phyloP scores from a whole-genome alignment of 306 rosid species.

The Malus sieversii region DNA sequence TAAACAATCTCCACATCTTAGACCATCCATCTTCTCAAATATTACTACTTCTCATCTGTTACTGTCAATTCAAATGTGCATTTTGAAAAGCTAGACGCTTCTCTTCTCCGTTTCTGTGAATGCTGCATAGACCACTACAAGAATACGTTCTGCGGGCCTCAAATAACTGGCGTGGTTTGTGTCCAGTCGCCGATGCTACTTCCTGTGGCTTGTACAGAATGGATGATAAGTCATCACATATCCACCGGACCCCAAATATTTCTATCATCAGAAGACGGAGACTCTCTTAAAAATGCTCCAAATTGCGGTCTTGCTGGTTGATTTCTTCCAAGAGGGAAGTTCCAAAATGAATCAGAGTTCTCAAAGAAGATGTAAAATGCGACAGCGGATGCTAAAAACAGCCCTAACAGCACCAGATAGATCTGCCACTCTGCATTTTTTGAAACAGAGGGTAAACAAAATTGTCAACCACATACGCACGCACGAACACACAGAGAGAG shows the following conservation, averaged over 20 bases:
- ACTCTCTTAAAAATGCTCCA: slow-evolving; percentile 35
- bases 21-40: too few species aligned
- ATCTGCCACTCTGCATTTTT: slow-evolving; percentile 97
- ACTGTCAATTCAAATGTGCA: background rate
- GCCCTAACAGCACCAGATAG: slow-evolving; percentile 62
- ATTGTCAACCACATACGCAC: background rate
- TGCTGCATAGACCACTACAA: too few species aligned
- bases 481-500: background rate
- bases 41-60: too few species aligned
- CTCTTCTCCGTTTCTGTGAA: background rate
- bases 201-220: background rate
- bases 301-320: slow-evolving; percentile 54
- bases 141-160: too few species aligned
- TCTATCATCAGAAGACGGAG: slow-evolving; percentile 55
- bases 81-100: background rate
- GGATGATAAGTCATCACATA: slow-evolving; percentile 39
- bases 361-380: slow-evolving; percentile 73
- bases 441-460: background rate
- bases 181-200: background rate
- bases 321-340: slow-evolving; percentile 57
- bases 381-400: slow-evolving; percentile 66
- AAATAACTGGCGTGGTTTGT: background rate
- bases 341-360: slow-evolving; percentile 91
- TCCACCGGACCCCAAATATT: slow-evolving; percentile 55
- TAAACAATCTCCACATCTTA: too few species aligned